Evolutionary conservation across 306 rosid species (phyloP), one percentile per base, ranked within the genome.

Genomic region (Leucaena leucocephala): DNA sequence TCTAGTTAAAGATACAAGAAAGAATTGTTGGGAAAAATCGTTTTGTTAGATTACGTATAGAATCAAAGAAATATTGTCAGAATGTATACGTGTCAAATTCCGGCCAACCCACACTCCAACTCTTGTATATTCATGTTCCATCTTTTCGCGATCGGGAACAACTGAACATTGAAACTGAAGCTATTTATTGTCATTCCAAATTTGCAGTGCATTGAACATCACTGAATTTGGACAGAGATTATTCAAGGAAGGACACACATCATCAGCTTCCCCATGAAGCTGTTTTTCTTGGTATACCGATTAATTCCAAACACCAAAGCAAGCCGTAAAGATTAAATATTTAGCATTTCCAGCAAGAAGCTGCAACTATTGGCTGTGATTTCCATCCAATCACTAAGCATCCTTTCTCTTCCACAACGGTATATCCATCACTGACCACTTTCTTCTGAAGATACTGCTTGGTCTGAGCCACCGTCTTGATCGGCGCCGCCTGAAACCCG

Each of bases 381-480:
- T 92, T 87, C 98, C 98, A 94, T 0, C 97, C 98, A 86, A 92
- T 91, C 11, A 94, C 97, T 74, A 92, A 75, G 66, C 97, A 94
- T 16, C 98, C 97, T 14, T 92, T 94, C 64, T 91, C 98, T 84
- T 94, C 98, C 62, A 88, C 88, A 72, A 88, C 75, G 0, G 93
- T 89, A 45, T 90, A 89, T 0, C 97, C 97, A 49, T 89, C 95
- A 78, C 88, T 82, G 22, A 78, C 84, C 69, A 87, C 85, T 65
- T 78, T 87, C 74, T 85, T 82, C 6, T 64, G 68, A 58, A 92
- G 88, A 97, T 97, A 92, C n/a, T 90, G 91, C 82, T 89, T 92
- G 22, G 93, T 92, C 54, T 84, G 93, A 50, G 82, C 71, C 74
- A 86, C 78, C 86, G 86, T 84, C 88, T 94, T 92, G 13, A 88